These are phyloP conservation scores for Quercus glauca DNA, from an alignment of 306 rosid genomes.

Conservation along the genomic window DNA sequence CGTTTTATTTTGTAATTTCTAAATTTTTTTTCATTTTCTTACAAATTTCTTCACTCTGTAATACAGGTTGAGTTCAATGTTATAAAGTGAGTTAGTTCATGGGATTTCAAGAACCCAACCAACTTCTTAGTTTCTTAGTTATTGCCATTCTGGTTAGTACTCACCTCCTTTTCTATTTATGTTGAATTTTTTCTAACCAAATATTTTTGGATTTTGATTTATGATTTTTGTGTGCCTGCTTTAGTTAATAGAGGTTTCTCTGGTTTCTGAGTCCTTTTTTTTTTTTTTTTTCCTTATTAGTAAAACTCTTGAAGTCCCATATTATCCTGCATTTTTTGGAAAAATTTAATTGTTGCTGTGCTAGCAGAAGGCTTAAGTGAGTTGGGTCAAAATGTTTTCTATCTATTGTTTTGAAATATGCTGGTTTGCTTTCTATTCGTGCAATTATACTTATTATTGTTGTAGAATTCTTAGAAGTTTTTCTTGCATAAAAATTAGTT, in stretches of 20 bases:
- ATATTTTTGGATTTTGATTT: neutral
- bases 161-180: neutral
- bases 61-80: constrained; percentile 27
- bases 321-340: neutral
- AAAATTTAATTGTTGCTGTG: neutral
- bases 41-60: constrained; percentile 14
- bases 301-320: neutral
- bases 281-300: too few species aligned
- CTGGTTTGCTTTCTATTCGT: neutral
- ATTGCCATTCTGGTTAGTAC: constrained; percentile 43
- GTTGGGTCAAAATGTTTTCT: neutral
- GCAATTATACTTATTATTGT: neutral
- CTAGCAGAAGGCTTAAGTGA: neutral
- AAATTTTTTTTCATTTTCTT: neutral
- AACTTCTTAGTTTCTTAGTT: constrained; percentile 11
- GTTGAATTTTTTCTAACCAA: neutral
- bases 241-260: neutral
- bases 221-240: neutral
- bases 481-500: neutral
- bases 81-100: constrained; percentile 2
- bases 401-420: neutral
- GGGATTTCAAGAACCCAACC: constrained; percentile 13
- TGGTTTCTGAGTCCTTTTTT: too few species aligned
- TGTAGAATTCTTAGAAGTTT: neutral
- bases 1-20: neutral